These are phyloP conservation scores for Manihot esculenta DNA, from an alignment of 441 rosid species.

Conservation along the genomic window DNA sequence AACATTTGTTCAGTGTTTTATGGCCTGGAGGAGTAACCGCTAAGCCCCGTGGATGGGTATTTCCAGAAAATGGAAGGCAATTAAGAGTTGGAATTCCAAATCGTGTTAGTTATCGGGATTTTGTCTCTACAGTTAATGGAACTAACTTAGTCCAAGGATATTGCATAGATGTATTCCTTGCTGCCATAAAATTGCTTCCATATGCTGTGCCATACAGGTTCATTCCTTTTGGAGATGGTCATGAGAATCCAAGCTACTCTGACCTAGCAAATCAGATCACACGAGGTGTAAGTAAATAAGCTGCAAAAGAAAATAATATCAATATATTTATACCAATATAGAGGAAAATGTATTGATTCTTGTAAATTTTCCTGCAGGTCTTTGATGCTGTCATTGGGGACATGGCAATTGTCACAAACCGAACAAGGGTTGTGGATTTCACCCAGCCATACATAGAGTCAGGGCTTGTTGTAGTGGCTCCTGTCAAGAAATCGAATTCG, in stretches of 20 bases:
- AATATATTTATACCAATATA: neutral
- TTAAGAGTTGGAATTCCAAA: slow-evolving; percentile 79
- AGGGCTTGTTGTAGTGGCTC: slow-evolving; percentile 93
- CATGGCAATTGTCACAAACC: slow-evolving; percentile 68
- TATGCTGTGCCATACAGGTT: slow-evolving; percentile 84
- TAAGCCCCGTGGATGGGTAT: slow-evolving; percentile 95
- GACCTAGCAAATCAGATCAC: slow-evolving; percentile 58
- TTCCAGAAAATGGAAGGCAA: slow-evolving; percentile 74
- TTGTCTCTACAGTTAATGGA: slow-evolving; percentile 53
- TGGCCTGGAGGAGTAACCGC: slow-evolving; percentile 80
- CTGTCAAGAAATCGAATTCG: slow-evolving; percentile 55
- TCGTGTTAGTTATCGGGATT: slow-evolving; percentile 58
- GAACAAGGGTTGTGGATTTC: slow-evolving; percentile 77
- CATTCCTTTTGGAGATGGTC: slow-evolving; percentile 75
- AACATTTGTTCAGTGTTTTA: slow-evolving; percentile 50
- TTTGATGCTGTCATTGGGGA: slow-evolving; percentile 91
- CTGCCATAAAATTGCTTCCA: slow-evolving; percentile 68
- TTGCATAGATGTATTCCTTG: slow-evolving; percentile 79
- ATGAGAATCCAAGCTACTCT: slow-evolving; percentile 56
- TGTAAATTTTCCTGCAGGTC: slow-evolving; percentile 44
- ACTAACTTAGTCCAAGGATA: slow-evolving; percentile 55
- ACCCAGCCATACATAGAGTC: slow-evolving; percentile 94
- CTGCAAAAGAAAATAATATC: neutral
- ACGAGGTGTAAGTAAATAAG: slow-evolving; percentile 55
- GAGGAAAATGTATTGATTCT: neutral